Evolutionary conservation across 129 eudicot species (phyloP), one percentile per base, ranked within the genome.

Genomic region (Flaveria trinervia): DNA sequence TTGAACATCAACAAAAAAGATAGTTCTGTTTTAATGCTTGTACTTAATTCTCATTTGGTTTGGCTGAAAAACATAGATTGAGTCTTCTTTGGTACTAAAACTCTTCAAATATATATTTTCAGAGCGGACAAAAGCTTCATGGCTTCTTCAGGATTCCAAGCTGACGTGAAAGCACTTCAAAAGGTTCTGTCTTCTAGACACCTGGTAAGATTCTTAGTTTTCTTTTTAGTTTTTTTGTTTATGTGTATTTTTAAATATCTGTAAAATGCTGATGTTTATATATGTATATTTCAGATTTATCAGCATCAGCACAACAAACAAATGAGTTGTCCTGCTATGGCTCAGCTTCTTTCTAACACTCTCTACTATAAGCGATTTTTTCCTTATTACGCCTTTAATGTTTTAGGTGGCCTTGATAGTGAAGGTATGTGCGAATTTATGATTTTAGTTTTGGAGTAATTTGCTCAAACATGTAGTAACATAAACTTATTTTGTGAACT

Each of bases 321-420:
- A 78, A 95, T 95, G 99, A 89, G 97, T 82, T 95, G 99, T 82
- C 99, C 99, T 72, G 99, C 94, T 54, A 91, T 95, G 99, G 99
- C 93, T 71, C 99, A 95, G 81, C 90, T 95, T 79, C 96, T 95
- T 9, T 95, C 99, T 8, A 95, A 95, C 80, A 95, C 99, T 41
- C 92, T 95, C 10, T 95, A 95, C 88, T 91, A 87, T 83, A 95
- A 95, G 74, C 96, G 99, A 60, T 95, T 95, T 90, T 95, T 95
- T 82, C 99, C 99, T 0, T 95, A 95, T 67, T 95, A 95, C 45
- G 89, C 99, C 62, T 95, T 95, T 72, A 95, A 95, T 74, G 99
- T 95, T 81, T 83, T 95, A 70, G 99, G 99, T 26, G 99, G 99
- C 74, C 97, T 95, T 65, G 99, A 95, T 71, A 83, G 74, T 86